These are phyloP conservation scores for Pythium aquatile DNA, from an alignment of 352 stramenopile species.

Conservation along the genomic window DNA sequence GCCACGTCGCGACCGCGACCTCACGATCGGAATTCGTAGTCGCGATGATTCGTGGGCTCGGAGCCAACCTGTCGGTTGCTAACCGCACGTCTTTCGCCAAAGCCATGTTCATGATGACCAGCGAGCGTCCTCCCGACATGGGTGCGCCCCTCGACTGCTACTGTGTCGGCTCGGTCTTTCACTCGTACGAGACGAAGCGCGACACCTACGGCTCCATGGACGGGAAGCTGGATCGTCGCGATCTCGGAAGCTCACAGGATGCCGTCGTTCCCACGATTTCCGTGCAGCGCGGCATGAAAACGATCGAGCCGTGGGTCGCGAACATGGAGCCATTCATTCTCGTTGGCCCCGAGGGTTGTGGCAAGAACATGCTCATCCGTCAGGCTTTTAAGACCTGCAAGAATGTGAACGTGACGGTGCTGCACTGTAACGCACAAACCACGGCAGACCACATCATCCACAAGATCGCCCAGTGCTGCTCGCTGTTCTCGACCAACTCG, in stretches of 20 bases:
- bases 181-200: conserved; percentile 76
- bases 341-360: conserved; percentile 92
- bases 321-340: conserved; percentile 94
- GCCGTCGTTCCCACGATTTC: conserved; percentile 75
- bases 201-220: conserved; percentile 77
- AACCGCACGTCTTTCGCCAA: conserved; percentile 86
- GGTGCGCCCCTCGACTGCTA: conserved; percentile 88
- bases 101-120: conserved; percentile 90
- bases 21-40: conserved; percentile 89
- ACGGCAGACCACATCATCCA: conserved; percentile 93
- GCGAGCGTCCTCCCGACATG: conserved; percentile 89
- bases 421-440: conserved; percentile 95
- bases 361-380: conserved; percentile 94
- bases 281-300: conserved; percentile 85
- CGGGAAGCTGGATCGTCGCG: conserved; percentile 55
- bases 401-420: conserved; percentile 72
- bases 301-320: conserved; percentile 91
- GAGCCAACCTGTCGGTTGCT: conserved; percentile 86
- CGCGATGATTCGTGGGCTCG: conserved; percentile 90
- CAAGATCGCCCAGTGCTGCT: conserved; percentile 93
- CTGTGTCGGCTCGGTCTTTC: conserved; percentile 62
- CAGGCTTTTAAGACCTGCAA: conserved; percentile 86
- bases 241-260: conserved; percentile 37
- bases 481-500: conserved; percentile 88
- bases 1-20: conserved; percentile 73